Evolutionary conservation across 129 eudicot species (phyloP), one percentile per base, ranked within the genome.

Genomic region (Lactuca sativa): DNA sequence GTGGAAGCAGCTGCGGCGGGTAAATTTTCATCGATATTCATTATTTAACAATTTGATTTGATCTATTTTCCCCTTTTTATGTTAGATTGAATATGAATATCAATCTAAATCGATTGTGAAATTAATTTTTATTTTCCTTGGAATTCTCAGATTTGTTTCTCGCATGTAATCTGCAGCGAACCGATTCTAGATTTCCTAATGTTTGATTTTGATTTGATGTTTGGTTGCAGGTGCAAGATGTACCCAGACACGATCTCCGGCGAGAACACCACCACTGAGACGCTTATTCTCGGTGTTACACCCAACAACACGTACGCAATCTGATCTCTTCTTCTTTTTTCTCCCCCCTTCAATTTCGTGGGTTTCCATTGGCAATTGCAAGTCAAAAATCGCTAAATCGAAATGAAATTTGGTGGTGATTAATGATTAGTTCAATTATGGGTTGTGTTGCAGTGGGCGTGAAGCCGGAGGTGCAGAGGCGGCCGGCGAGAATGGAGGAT

Each of bases 1-100:
- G 97, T 71, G 97, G 97, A 62, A 81, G 21, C 69, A 82, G 89
- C 90, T 87, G 97, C 51, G 78, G 79, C 34, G 97, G 97, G 97
- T 90, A 73, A 63, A 10, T 34, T 36, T 48, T 15, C 31, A 13
- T 58, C 21, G 17, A 25, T 25, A 25, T 25, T 55, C 9, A 36
- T 4, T 36, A 4, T 14, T 34, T 31, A 0, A 17, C 41, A 34
- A 31, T 59, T 11, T 31, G 17, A 16, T 47, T 2, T 49, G 13
- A 3, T 0, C 9, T 21, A 7, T 65, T n/a, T 36, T 31, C 38
- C 32, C n/a, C 54, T 16, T 33, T 69, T 52, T 49, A 3, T 16
- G 41, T 9, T 49, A 15, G 1, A 18, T 40, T 18, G 54, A 40
- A 36, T 36, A 36, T 36, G 38, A 36, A 36, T 6, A 36, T 36